These are phyloP conservation scores for Tricharina praecox DNA, from an alignment of 495 filamentous ascomycete genomes.

Conservation along the genomic window DNA sequence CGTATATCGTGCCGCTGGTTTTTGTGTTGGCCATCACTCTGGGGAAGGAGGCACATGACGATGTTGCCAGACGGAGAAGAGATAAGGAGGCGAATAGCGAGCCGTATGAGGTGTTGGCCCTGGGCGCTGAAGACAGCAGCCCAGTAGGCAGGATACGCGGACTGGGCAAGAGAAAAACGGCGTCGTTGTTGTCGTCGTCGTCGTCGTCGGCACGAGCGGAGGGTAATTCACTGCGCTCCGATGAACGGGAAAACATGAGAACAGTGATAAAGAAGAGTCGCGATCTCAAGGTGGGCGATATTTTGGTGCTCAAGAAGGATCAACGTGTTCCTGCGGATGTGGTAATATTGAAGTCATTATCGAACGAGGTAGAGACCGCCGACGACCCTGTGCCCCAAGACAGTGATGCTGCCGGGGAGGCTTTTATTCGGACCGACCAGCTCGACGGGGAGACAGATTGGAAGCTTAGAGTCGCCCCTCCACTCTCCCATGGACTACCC, in stretches of 20 bases:
- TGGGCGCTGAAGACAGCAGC: slow-evolving; percentile 25
- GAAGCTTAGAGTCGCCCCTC: slow-evolving; percentile 81
- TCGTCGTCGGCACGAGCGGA: too few relatives aligned
- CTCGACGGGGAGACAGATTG: slow-evolving; percentile 97
- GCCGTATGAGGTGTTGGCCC: slow-evolving; percentile 60
- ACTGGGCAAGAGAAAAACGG: slow-evolving; percentile 26
- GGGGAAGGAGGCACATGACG: slow-evolving; percentile 91
- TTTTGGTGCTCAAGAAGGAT: slow-evolving; percentile 77
- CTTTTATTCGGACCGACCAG: slow-evolving; percentile 95
- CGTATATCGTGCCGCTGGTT: slow-evolving; percentile 80
- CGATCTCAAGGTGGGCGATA: slow-evolving; percentile 89
- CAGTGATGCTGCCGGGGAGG: slow-evolving; percentile 48
- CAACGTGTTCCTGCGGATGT: slow-evolving; percentile 89
- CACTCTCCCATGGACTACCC: slow-evolving; percentile 58
- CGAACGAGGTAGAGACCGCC: slow-evolving; percentile 37
- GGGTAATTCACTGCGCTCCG: slow-evolving; percentile 36
- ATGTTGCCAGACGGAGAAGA: slow-evolving; percentile 65
- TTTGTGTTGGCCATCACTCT: slow-evolving; percentile 84
- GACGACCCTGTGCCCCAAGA: slow-evolving; percentile 18
- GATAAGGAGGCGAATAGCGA: slow-evolving; percentile 94
- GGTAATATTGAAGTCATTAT: slow-evolving; percentile 71
- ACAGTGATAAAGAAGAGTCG: slow-evolving; percentile 64
- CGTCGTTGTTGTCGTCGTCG: too few relatives aligned
- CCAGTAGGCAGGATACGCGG: slow-evolving; percentile 10
- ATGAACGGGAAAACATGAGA: slow-evolving; percentile 19